These are phyloP conservation scores for Rhynchosporium secalis DNA, from an alignment of 2,329 filamentous ascomycete species.

Conservation along the genomic window DNA sequence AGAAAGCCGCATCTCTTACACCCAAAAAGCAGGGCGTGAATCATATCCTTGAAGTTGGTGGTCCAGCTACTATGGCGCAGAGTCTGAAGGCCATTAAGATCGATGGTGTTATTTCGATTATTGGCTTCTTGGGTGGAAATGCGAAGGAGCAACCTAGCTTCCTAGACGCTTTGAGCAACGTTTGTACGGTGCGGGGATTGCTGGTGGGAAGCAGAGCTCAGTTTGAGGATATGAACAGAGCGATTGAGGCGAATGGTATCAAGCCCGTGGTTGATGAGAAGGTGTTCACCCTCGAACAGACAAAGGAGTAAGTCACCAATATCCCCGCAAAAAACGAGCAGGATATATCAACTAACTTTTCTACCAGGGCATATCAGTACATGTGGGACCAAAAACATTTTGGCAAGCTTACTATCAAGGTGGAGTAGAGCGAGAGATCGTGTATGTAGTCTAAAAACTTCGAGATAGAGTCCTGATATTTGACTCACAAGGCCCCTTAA, in stretches of 20 bases:
- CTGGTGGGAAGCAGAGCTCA: constrained; percentile 48
- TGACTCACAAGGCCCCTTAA: not conserved
- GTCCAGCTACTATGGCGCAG: constrained; percentile 44
- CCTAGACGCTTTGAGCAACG: constrained; percentile 37
- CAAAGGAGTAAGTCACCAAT: constrained; percentile 40
- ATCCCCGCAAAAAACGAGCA: no score
- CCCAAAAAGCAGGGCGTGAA: constrained; percentile 44
- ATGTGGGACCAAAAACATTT: constrained; percentile 53
- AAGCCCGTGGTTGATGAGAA: constrained; percentile 50
- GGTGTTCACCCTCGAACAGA: constrained; percentile 48
- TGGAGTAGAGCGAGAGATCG: constrained; percentile 16
- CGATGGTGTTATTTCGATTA: constrained; percentile 45
- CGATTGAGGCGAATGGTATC: constrained; percentile 49
- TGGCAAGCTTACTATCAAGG: constrained; percentile 48
- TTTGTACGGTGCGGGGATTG: constrained; percentile 49
- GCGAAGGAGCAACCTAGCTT: constrained; percentile 35
- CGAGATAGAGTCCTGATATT: not conserved
- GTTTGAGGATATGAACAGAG: constrained; percentile 53
- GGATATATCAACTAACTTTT: not conserved
- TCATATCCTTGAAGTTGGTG: constrained; percentile 48
- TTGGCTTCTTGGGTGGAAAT: constrained; percentile 42
- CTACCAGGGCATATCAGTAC: constrained; percentile 48
- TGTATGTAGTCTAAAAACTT: not conserved
- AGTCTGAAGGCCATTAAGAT: constrained; percentile 44
- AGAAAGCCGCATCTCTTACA: constrained; percentile 41